Percentiles rank a stretch among this genome's conserved stretches.
These are phyloP conservation scores for Pseudonitzschia multiseries DNA, from an alignment of 108 stramenopile species.

Conservation along the genomic window DNA sequence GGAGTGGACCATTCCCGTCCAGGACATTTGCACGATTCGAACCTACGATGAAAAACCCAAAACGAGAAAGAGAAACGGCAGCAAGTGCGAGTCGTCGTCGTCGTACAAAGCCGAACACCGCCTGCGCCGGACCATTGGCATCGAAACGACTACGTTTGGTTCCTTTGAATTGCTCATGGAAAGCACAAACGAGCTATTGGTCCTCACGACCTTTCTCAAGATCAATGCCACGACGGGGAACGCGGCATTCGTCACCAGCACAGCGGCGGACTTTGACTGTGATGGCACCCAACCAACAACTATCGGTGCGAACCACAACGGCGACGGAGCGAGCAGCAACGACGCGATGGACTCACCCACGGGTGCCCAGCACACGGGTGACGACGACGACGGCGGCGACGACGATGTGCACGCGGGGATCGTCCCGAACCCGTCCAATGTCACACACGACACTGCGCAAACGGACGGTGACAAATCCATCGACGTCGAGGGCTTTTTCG, in stretches of 20 bases:
- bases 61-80: neutral
- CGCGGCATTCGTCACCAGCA: neutral
- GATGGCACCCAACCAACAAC: neutral
- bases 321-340: neutral
- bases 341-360: too few relatives aligned
- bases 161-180: conserved; percentile 31
- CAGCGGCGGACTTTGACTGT: neutral
- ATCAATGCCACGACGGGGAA: conserved; percentile 18
- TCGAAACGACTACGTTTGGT: conserved; percentile 27
- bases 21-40: conserved; percentile 24
- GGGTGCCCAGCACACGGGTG: too few relatives aligned
- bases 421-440: conserved; percentile 17
- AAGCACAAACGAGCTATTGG: conserved; percentile 31
- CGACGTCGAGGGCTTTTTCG: conserved; percentile 38
- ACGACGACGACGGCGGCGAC: neutral
- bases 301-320: neutral
- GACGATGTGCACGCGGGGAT: neutral
- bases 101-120: neutral
- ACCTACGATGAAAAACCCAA: conserved; percentile 5
- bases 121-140: conserved; percentile 5
- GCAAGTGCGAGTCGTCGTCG: neutral
- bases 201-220: conserved; percentile 38
- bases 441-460: conserved; percentile 10
- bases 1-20: conserved; percentile 10
- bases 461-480: conserved; percentile 18